Base-by-base conservation (phyloP, 2,329 filamentous ascomycete genomes). In the Fusarium subglutinans region DNA sequence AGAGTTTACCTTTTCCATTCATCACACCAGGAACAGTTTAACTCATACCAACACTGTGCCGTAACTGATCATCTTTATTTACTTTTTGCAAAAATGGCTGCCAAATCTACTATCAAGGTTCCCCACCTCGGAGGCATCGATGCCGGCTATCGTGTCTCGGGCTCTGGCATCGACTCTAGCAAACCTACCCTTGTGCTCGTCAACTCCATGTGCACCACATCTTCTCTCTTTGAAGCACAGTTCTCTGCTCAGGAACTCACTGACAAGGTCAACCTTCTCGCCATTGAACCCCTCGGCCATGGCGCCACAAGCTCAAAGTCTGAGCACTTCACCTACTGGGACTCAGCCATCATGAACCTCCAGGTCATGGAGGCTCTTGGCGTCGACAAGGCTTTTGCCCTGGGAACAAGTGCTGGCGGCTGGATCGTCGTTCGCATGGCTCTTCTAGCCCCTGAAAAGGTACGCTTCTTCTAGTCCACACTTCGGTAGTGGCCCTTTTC, bases 311-410 rank as follows among this genome's bases (percentile, higher is more conserved):
- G 78, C 63, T 82, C 77, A 63, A 61, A 78, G n/a, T 75, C 77
- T 0, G 86, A 87, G 74, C 84, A 87, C 66, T 89, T 87, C 74
- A 89, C 86, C 5, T 88, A 88, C 80, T 89, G 87, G 87, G 87
- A 89, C 77, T 81, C 86, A 7, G 87, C 87, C 50, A 80, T 83
- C 66, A 86, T 90, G 86, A 85, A 85, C 17, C 79, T 89, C 14
- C 88, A 91, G 80, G 87, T 88, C 4, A 82, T 91, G 83, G 85
- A 89, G 44, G 82, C 82, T 10, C 81, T 89, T 7, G 82, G 82
- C 5, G 82, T 89, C 33, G 58, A 81, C 24, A 85, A 85, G 80
- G 86, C 85, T 0, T 89, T 87, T 69, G 83, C 84, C 2, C 77
- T 88, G 14, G 87, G 87, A 24, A 88, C 86, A 14, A 87, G 85